These are phyloP conservation scores for Brassica juncea DNA, from an alignment of 345 rosid species.

Conservation along the genomic window DNA sequence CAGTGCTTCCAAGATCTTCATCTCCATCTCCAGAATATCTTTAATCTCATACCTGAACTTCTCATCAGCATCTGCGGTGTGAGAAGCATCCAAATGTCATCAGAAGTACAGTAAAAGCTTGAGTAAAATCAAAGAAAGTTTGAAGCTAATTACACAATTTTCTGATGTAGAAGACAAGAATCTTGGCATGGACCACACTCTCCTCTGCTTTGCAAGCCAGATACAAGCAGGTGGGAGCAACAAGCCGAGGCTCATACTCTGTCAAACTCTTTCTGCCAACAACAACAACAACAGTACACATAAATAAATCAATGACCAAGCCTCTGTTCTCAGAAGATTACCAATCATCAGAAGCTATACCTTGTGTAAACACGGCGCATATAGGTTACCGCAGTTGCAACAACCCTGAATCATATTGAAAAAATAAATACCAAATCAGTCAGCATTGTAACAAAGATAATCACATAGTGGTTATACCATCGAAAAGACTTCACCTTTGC, in stretches of 20 bases:
- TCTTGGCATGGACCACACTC: slow-evolving; percentile 87
- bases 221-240: slow-evolving; percentile 93
- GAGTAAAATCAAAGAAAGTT: slow-evolving; percentile 10
- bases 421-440: neutral
- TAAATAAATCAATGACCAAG: neutral
- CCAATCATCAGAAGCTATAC: slow-evolving; percentile 42
- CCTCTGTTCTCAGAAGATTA: neutral
- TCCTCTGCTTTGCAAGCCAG: slow-evolving; percentile 99
- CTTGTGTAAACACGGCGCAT: slow-evolving; percentile 96
- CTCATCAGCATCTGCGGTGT: slow-evolving; percentile 71
- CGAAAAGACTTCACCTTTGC: slow-evolving; percentile 70
- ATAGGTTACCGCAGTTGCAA: slow-evolving; percentile 87
- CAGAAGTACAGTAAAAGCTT: slow-evolving; percentile 15
- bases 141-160: slow-evolving; percentile 56
- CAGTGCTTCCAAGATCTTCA: slow-evolving; percentile 95
- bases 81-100: slow-evolving; percentile 28
- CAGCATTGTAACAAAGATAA: slow-evolving; percentile 13
- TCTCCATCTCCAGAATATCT: slow-evolving; percentile 96
- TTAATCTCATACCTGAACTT: slow-evolving; percentile 77
- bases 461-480: neutral
- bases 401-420: slow-evolving; percentile 62
- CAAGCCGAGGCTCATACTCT: slow-evolving; percentile 91
- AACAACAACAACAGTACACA: slow-evolving; percentile 1
- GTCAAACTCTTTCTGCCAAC: slow-evolving; percentile 79
- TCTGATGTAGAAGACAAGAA: slow-evolving; percentile 67